phyloP scores from a whole-genome alignment of 257 asterid genomes.

The Solanum chiquidenum region DNA sequence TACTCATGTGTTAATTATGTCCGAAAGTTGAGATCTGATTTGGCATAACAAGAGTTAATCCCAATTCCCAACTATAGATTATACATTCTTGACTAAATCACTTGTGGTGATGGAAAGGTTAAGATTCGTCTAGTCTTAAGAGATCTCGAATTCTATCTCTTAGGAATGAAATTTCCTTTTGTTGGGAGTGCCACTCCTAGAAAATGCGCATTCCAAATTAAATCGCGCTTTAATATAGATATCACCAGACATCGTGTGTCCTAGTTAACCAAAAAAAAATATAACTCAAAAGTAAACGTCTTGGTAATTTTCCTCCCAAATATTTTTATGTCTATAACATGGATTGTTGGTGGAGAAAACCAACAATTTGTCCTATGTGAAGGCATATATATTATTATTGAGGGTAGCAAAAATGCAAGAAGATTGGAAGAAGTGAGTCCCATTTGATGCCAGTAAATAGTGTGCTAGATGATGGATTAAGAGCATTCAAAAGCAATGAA shows the following conservation, averaged over 20 bases:
- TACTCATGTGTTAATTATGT: not conserved
- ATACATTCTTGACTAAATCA: not conserved
- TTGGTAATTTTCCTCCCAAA: not conserved
- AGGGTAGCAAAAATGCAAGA: not conserved
- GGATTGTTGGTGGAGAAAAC: not conserved
- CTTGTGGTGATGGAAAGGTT: too few relatives aligned
- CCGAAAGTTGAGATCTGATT: not conserved
- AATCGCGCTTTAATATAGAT: fast-evolving
- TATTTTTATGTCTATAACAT: not conserved
- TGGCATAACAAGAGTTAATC: not conserved
- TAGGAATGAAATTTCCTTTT: not conserved
- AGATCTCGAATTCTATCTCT: not conserved
- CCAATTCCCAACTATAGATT: not conserved
- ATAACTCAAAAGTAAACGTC: not conserved
- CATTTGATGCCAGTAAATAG: not conserved
- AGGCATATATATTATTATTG: not conserved
- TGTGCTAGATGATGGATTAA: not conserved
- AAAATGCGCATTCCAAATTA: not conserved
- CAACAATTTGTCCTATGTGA: not conserved
- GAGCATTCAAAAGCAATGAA: not conserved
- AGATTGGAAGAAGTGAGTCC: not conserved
- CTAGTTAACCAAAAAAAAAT: not conserved
- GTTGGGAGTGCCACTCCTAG: not conserved
- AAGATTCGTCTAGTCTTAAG: not conserved
- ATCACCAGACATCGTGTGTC: not conserved